These are phyloP conservation scores for Combretum micranthum DNA, from an alignment of 345 rosid genomes.

Conservation along the genomic window DNA sequence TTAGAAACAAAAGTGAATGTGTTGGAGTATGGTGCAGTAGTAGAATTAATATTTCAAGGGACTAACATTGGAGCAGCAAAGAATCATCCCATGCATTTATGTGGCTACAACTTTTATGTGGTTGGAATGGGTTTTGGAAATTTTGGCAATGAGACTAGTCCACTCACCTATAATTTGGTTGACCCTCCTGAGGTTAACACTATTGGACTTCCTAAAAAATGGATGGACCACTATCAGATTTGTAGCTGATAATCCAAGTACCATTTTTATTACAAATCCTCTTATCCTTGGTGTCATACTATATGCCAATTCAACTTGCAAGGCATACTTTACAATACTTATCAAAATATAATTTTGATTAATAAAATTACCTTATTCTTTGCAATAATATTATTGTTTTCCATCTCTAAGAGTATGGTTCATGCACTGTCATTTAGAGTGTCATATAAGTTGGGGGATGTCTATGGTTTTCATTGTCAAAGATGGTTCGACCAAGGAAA, in stretches of 20 bases:
- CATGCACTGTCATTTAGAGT: conserved; percentile 40
- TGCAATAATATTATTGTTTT: not conserved
- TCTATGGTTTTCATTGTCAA: conserved; percentile 28
- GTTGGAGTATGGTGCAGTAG: conserved; percentile 24
- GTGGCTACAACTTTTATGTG: conserved; percentile 36
- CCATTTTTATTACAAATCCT: not conserved
- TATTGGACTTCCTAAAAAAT: conserved; percentile 14
- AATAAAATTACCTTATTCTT: no score
- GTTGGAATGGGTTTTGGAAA: conserved; percentile 33
- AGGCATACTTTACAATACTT: not conserved
- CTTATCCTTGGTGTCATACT: not conserved
- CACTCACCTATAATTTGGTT: conserved; percentile 18
- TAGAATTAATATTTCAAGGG: conserved; percentile 37
- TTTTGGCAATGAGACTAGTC: conserved; percentile 19
- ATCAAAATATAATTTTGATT: not conserved
- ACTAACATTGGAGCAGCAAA: conserved; percentile 20
- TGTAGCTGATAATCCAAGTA: conserved; percentile 30
- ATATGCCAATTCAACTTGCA: not conserved
- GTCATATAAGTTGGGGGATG: conserved; percentile 38
- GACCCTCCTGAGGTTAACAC: conserved; percentile 39
- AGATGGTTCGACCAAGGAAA: conserved; percentile 15
- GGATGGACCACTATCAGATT: conserved; percentile 32
- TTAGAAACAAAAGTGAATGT: conserved; percentile 21
- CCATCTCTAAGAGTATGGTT: conserved; percentile 33
- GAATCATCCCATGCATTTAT: conserved; percentile 41